A percentile compares a stretch with the other conserved stretches of the same genome.
phyloP scores from a whole-genome alignment of 2,329 filamentous ascomycete species.

The Verticillium isaacii region DNA sequence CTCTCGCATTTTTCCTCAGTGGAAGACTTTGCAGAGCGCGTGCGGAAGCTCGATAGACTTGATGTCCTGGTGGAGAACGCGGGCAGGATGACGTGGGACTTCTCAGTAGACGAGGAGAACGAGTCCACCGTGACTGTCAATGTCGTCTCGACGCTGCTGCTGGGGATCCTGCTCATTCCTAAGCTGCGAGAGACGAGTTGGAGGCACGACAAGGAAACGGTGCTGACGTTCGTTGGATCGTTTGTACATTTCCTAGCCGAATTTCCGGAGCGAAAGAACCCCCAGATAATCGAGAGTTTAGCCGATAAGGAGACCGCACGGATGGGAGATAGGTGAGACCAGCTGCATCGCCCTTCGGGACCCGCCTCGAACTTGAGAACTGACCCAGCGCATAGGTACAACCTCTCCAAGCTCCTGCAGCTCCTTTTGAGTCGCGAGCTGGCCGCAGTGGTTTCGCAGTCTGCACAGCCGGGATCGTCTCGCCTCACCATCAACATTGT shows the following conservation, averaged over 20 bases:
- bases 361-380: no score
- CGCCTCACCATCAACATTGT: neutral
- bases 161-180: slow-evolving; percentile 37
- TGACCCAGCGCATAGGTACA: neutral
- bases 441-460: neutral
- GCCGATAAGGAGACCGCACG: no score
- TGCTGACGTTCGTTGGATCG: neutral
- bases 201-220: slow-evolving; percentile 15
- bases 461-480: neutral
- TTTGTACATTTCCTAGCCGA: slow-evolving; percentile 9
- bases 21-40: slow-evolving; percentile 28
- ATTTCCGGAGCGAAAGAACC: neutral
- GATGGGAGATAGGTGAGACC: no score
- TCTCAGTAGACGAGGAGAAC: slow-evolving; percentile 26
- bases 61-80: slow-evolving; percentile 33
- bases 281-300: no score
- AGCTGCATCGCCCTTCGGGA: no score
- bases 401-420: slow-evolving; percentile 4
- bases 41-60: slow-evolving; percentile 24
- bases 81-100: slow-evolving; percentile 13
- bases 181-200: slow-evolving; percentile 5
- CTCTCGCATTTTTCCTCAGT: slow-evolving; percentile 31
- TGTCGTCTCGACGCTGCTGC: slow-evolving; percentile 36
- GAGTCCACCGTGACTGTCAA: slow-evolving; percentile 40
- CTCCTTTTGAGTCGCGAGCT: slow-evolving; percentile 1